Percentiles rank a stretch among this genome's conserved stretches.
phyloP scores from a whole-genome alignment of 176 grass and related monocot genomes.

The Musa acuminata region DNA sequence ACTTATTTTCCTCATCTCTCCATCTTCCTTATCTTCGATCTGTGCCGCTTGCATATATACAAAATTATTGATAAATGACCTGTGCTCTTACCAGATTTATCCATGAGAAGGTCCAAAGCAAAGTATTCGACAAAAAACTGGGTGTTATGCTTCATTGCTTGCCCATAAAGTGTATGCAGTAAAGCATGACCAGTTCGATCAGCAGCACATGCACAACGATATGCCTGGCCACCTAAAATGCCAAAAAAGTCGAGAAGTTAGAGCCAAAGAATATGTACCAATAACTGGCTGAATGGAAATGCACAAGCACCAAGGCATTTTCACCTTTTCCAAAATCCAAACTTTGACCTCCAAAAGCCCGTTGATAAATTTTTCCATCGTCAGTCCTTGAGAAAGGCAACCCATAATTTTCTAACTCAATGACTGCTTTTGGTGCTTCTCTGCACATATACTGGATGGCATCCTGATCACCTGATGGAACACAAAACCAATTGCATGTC shows the following conservation, averaged over 20 bases:
- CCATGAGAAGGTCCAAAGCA: constrained; percentile 63
- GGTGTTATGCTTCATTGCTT: constrained; percentile 97
- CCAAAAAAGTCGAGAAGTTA: background rate
- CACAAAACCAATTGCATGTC: background rate
- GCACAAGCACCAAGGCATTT: background rate
- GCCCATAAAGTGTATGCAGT: constrained; percentile 89
- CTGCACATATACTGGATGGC: constrained; percentile 99
- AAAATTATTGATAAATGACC: background rate
- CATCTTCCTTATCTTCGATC: no score
- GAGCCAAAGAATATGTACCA: background rate
- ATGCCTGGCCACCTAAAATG: constrained; percentile 65
- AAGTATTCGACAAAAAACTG: constrained; percentile 96
- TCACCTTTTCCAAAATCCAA: constrained; percentile 96
- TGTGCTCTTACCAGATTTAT: constrained; percentile 41
- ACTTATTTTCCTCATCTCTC: no score
- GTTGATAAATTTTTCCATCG: constrained; percentile 97
- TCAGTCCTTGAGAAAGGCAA: constrained; percentile 95
- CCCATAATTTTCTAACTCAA: constrained; percentile 98
- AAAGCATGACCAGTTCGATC: constrained; percentile 95
- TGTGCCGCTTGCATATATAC: no score
- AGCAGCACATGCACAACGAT: constrained; percentile 87
- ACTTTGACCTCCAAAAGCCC: constrained; percentile 97
- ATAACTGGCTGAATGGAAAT: background rate
- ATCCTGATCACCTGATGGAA: constrained; percentile 74
- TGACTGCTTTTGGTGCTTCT: constrained; percentile 99